Percentiles rank a stretch among this genome's conserved stretches.
Evolutionary conservation across 768 basidiomycete species (phyloP).

Genomic region (Neoboletus subvelutipes): DNA sequence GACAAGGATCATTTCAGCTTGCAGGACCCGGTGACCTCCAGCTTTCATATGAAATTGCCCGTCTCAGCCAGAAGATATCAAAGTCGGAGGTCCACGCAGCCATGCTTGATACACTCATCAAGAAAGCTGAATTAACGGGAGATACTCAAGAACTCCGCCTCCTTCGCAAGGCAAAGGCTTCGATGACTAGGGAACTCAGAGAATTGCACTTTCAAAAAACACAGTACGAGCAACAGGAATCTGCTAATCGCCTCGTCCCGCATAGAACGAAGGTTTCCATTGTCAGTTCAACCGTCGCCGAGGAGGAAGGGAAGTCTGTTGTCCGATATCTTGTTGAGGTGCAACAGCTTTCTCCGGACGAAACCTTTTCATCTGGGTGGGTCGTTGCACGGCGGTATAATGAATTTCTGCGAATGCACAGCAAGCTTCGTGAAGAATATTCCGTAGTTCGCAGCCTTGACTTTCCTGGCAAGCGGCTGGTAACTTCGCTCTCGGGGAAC

Average conservation of each 20-base stretch:
- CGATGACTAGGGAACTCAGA: conserved; percentile 79
- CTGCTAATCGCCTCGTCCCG: conserved; percentile 83
- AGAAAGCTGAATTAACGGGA: conserved; percentile 93
- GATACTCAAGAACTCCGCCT: conserved; percentile 84
- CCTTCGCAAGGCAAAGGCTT: conserved; percentile 76
- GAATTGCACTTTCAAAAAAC: conserved; percentile 86
- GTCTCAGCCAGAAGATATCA: conserved; percentile 71
- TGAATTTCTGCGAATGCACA: conserved; percentile 90
- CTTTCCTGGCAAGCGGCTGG: conserved; percentile 92
- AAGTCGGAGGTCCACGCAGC: conserved; percentile 78
- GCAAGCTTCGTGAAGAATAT: conserved; percentile 77
- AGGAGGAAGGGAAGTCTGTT: conserved; percentile 86
- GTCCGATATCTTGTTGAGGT: conserved; percentile 92
- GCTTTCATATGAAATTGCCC: conserved; percentile 80
- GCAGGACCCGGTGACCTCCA: conserved; percentile 90
- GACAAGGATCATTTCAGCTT: conserved; percentile 60
- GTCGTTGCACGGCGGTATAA: conserved; percentile 92
- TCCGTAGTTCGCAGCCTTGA: conserved; percentile 67
- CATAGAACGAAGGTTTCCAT: conserved; percentile 84
- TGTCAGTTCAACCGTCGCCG: conserved; percentile 76
- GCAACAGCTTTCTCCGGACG: conserved; percentile 81
- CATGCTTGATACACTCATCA: conserved; percentile 85
- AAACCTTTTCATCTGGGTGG: conserved; percentile 84
- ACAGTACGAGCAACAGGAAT: conserved; percentile 93
- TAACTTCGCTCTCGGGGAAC: conserved; percentile 80